Evolutionary conservation across 176 grass and related monocot genomes (phyloP).

Genomic region (Eragrostis curvula): DNA sequence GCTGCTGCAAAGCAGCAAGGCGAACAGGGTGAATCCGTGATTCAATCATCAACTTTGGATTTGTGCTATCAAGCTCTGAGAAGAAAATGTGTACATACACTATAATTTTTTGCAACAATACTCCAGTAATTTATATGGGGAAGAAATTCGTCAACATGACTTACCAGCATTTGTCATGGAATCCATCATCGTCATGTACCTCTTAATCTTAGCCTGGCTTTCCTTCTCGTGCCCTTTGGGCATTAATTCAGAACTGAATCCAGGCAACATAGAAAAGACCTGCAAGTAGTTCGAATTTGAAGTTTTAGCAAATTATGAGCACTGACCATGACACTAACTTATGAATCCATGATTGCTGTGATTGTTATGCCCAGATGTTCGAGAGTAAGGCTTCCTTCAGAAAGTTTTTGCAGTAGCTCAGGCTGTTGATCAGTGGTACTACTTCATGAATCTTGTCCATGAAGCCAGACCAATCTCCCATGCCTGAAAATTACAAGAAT

Average conservation of each 20-base stretch:
- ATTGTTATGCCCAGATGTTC: slow-evolving; percentile 12
- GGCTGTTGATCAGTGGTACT: slow-evolving; percentile 93
- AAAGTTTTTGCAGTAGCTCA: slow-evolving; percentile 82
- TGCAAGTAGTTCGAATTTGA: slow-evolving; percentile 32
- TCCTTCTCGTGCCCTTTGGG: slow-evolving; percentile 95
- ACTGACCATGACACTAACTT: background rate
- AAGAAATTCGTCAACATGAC: background rate
- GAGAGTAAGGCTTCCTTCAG: slow-evolving; percentile 95
- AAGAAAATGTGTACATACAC: background rate
- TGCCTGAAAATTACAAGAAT: slow-evolving; percentile 47
- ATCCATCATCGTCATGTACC: slow-evolving; percentile 99
- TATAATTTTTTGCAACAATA: background rate
- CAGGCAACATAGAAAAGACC: slow-evolving; percentile 98
- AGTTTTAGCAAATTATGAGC: background rate
- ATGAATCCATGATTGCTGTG: background rate
- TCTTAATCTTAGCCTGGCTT: slow-evolving; percentile 95
- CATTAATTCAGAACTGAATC: slow-evolving; percentile 90
- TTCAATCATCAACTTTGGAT: slow-evolving; percentile 85
- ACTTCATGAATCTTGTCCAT: slow-evolving; percentile 98
- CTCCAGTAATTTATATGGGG: background rate
- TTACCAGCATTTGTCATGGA: slow-evolving; percentile 94
- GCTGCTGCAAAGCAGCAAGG: no score
- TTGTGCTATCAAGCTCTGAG: slow-evolving; percentile 88
- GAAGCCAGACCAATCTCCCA: slow-evolving; percentile 93
- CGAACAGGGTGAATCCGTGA: no score